Base-by-base conservation (phyloP, 345 rosid genomes). In the Garcia nutans region DNA sequence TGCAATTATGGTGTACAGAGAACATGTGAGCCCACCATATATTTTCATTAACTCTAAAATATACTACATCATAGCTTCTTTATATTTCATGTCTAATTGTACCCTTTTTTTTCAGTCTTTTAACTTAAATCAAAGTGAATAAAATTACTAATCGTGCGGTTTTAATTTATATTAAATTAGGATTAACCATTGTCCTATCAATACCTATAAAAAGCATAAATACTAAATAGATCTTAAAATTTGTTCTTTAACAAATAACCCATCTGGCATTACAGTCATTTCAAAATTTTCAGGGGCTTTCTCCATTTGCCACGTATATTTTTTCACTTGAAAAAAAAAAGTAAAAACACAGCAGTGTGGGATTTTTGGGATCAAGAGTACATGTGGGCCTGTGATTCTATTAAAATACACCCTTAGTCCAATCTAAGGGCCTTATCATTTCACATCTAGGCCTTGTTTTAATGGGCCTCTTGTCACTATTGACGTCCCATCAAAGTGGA, bases 21-120 rank as follows among this genome's bases (percentile, higher is more conserved):
- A 55, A 72, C 76, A 68, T 47, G 28, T 17, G 80, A 82, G 82
- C 82, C 85, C 85, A 71, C 79, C 81, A 57, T n/a, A n/a, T n/a
- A n/a, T 57, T 52, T 71, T 57, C 26, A 45, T 2, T 23, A 17
- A 65, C 42, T 54, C 57, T 65, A 31, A 8, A 49, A 49, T 3
- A 12, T 2, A 50, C 1, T 15, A 44, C 23, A 72, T 24, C 20
- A 22, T 16, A 59, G 54, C 50, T 55, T 70, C 33, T 44, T 10
- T 50, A 16, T 16, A 11, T 50, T 10, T 17, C 20, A 44, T 23
- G 23, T 13, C 60, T 19, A 78, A 1, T 47, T 5, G 13, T 47
- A 12, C 19, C 20, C 20, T 15, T 52, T 13, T 52, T 52, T 12
- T 15, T 2, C 15, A 2, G 9, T 47, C 5, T 37, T 37, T 37